Evolutionary conservation across 441 rosid genomes (phyloP).

Genomic region (Gossypium laxum): DNA sequence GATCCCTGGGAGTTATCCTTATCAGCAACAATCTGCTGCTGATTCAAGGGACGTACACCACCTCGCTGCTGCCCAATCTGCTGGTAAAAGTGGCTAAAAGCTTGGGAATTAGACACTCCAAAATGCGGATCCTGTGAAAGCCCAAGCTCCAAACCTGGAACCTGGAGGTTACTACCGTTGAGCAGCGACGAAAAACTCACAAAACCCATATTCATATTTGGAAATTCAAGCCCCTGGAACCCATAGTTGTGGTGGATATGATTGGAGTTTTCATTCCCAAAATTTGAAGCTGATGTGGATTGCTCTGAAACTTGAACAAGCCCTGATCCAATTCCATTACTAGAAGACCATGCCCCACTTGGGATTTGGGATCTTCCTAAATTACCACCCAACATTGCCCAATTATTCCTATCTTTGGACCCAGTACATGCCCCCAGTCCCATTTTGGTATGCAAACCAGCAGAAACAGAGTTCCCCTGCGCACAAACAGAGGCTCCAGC

Average conservation of each 20-base stretch:
- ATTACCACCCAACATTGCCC: slow-evolving; percentile 18
- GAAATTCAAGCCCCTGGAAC: slow-evolving; percentile 32
- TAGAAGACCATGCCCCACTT: slow-evolving; percentile 18
- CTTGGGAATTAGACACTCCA: slow-evolving; percentile 29
- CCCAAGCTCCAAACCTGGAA: slow-evolving; percentile 37
- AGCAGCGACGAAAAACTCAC: slow-evolving; percentile 32
- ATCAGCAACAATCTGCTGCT: slow-evolving; percentile 19
- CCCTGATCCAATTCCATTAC: slow-evolving; percentile 28
- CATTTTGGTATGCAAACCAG: slow-evolving; percentile 17
- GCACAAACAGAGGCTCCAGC: slow-evolving; percentile 33
- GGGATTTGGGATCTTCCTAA: slow-evolving; percentile 15
- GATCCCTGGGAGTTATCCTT: slow-evolving; percentile 35
- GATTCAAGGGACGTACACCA: slow-evolving; percentile 13
- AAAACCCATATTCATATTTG: slow-evolving; percentile 33
- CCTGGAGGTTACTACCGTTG: slow-evolving; percentile 22
- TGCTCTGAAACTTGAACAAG: slow-evolving; percentile 24
- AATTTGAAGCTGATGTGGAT: slow-evolving; percentile 14
- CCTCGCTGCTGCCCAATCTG: slow-evolving; percentile 25
- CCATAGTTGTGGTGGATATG: slow-evolving; percentile 22
- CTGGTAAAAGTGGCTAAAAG: slow-evolving; percentile 27
- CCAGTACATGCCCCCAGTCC: slow-evolving; percentile 17
- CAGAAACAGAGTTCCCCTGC: slow-evolving; percentile 29
- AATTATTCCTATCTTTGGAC: slow-evolving; percentile 10
- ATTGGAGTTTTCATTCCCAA: slow-evolving; percentile 20
- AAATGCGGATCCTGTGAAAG: slow-evolving; percentile 34